These are phyloP conservation scores for Cinchona pubescens DNA, from an alignment of 257 asterid genomes.

Conservation along the genomic window DNA sequence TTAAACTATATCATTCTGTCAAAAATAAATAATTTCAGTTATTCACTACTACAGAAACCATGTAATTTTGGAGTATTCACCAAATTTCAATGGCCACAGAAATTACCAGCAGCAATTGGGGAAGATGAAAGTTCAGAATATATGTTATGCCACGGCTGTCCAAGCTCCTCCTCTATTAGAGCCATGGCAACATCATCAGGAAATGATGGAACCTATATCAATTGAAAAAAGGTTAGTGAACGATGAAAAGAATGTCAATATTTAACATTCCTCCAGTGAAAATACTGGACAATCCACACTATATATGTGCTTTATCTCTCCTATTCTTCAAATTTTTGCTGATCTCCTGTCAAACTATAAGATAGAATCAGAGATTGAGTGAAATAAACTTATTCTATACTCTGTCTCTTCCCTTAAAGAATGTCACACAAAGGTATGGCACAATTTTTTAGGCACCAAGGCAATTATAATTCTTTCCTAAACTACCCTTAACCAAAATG, in stretches of 20 bases:
- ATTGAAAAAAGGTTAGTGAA: conserved; percentile 2
- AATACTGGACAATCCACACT: neutral
- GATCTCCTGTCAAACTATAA: neutral
- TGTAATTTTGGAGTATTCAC: neutral
- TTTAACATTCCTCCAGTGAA: neutral
- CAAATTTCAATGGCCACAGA: conserved; percentile 23
- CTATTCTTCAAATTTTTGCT: no score
- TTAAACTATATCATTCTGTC: neutral
- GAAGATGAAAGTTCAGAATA: conserved; percentile 96
- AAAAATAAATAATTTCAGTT: neutral
- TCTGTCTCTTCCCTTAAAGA: neutral
- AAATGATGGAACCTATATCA: conserved; percentile 86
- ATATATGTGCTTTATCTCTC: neutral
- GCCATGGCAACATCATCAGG: conserved; percentile 99
- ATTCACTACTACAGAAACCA: neutral
- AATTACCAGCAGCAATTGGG: conserved; percentile 98
- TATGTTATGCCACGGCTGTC: conserved; percentile 79
- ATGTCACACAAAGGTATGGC: neutral
- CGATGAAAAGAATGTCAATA: neutral
- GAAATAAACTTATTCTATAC: neutral
- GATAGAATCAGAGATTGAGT: neutral
- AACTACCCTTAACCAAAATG: neutral
- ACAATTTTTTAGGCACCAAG: neutral
- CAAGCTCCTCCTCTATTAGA: conserved; percentile 95
- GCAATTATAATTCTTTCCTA: neutral